Percentiles rank a stretch among this genome's conserved stretches.
These are phyloP conservation scores for Maudiozyma bulderi DNA, from an alignment of 805 yeast genomes.

Conservation along the genomic window DNA sequence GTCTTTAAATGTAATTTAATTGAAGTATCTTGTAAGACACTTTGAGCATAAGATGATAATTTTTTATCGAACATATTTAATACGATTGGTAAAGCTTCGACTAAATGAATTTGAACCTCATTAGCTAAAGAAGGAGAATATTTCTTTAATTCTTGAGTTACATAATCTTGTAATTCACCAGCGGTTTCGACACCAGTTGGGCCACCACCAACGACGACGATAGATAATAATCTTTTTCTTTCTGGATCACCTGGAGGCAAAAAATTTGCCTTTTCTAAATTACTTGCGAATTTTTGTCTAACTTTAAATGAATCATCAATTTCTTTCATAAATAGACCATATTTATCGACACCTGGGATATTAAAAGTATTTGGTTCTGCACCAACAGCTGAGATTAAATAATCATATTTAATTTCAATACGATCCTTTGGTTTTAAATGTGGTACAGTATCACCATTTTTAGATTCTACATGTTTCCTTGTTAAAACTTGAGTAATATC, in stretches of 20 bases:
- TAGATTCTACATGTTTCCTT: conserved; percentile 1
- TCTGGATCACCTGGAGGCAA: conserved; percentile 71
- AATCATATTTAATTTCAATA: conserved; percentile 57
- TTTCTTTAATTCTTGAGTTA: conserved; percentile 78
- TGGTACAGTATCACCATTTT: conserved; percentile 25
- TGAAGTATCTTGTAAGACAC: conserved; percentile 37
- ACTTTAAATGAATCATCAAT: conserved; percentile 76
- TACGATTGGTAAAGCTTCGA: conserved; percentile 87
- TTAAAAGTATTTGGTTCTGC: conserved; percentile 92
- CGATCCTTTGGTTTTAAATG: conserved; percentile 33
- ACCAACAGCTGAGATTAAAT: conserved; percentile 84
- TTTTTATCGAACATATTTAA: conserved; percentile 43
- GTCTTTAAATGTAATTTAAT: conserved; percentile 76
- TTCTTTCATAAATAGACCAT: conserved; percentile 83
- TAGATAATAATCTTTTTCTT: conserved; percentile 73
- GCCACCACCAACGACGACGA: conserved; percentile 95
- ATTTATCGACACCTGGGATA: conserved; percentile 79
- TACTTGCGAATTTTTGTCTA: conserved; percentile 72
- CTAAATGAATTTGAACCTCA: conserved; percentile 76
- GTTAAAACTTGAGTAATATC: conserved; percentile 21
- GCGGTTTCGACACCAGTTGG: conserved; percentile 98
- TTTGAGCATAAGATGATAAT: conserved; percentile 36
- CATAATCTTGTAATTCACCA: conserved; percentile 91
- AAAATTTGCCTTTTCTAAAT: conserved; percentile 80
- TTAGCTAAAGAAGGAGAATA: conserved; percentile 81